Evolutionary conservation across 2,329 filamentous ascomycete genomes (phyloP), one percentile per base, ranked within the genome.

Genomic region (Clarireedia paspali): DNA sequence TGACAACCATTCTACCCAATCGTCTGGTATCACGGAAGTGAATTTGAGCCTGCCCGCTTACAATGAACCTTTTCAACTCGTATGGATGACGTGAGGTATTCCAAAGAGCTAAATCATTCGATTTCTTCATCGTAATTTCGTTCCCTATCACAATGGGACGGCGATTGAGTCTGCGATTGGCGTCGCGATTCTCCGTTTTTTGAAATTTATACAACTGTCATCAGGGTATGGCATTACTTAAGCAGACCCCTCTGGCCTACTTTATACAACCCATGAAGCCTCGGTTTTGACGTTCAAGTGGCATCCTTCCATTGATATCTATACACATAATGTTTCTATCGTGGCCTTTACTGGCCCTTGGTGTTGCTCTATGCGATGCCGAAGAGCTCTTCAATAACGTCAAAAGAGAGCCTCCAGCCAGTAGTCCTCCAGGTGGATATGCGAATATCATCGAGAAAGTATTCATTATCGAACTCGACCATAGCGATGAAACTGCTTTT

Each of bases 391-490:
- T n/a, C 4, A 39, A 30, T 23, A 34, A 40, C 6, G 24, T 47
- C 12, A 30, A 24, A 6, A 4, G n/a, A 10, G 38, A 7, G 38
- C 20, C 15, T 2, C n/a, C 30, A 1, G 30, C 47, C 46, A 23
- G n/a, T 26, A 20, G 4, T 40, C 4, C 4, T 12, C 12, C 5
- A 38, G 36, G 36, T 34, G 1, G 14, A 23, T 44, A 24, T 17
- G 20, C 5, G 2, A 57, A 23, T 10, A 39, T 15, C 1, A 6
- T 55, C 34, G 52, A 46, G 15, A 57, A 50, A n/a, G 27, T 39
- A 27, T 57, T 55, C 23, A 47, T 57, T 5, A 24, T 57, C 17
- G 17, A 57, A 27, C 17, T 57, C 3, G 27, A 24, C 20, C 4
- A 17, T 36, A 24, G 14, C 39, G 12, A 17, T 6, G 10, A n/a